Evolutionary conservation across 768 basidiomycete genomes (phyloP).

Genomic region (Phanerochaete carnosa): DNA sequence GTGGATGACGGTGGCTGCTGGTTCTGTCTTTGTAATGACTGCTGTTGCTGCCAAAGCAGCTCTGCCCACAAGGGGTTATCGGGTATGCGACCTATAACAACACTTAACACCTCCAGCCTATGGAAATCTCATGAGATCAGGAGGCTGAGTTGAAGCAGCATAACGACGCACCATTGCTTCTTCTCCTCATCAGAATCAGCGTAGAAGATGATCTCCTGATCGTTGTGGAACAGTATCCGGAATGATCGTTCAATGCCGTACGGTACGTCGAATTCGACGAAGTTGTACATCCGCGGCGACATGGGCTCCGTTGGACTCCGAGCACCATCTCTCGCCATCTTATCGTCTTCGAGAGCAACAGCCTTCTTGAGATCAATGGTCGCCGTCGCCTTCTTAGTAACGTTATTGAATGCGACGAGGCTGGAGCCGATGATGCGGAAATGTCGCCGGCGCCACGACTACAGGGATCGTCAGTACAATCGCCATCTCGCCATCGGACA

Average conservation of each 20-base stretch:
- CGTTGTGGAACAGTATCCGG: slow-evolving; percentile 72
- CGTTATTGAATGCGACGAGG: slow-evolving; percentile 87
- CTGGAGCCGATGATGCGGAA: slow-evolving; percentile 84
- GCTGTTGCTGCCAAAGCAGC: slow-evolving; percentile 80
- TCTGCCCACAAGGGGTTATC: slow-evolving; percentile 94
- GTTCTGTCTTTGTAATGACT: slow-evolving; percentile 34
- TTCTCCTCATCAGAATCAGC: slow-evolving; percentile 92
- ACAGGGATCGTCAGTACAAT: slow-evolving; percentile 8
- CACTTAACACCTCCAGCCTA: slow-evolving; percentile 84
- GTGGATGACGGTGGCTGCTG: slow-evolving; percentile 5
- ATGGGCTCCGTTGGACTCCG: slow-evolving; percentile 42
- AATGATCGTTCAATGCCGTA: slow-evolving; percentile 82
- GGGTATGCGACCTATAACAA: slow-evolving; percentile 85
- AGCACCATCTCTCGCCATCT: slow-evolving; percentile 48
- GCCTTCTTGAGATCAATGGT: slow-evolving; percentile 92
- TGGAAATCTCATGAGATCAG: not conserved
- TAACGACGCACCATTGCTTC: slow-evolving; percentile 63
- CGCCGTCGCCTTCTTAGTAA: slow-evolving; percentile 85
- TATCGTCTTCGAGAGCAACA: slow-evolving; percentile 71
- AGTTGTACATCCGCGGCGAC: slow-evolving; percentile 34
- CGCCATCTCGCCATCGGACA: not conserved
- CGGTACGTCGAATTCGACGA: slow-evolving; percentile 59
- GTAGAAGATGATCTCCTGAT: slow-evolving; percentile 84
- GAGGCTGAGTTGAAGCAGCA: not conserved
- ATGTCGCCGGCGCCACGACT: slow-evolving; percentile 83